A percentile compares a stretch with the other conserved stretches of the same genome.
Conservation (phyloP, 495 filamentous ascomycete genomes). For the Parmelia sp. region DNA sequence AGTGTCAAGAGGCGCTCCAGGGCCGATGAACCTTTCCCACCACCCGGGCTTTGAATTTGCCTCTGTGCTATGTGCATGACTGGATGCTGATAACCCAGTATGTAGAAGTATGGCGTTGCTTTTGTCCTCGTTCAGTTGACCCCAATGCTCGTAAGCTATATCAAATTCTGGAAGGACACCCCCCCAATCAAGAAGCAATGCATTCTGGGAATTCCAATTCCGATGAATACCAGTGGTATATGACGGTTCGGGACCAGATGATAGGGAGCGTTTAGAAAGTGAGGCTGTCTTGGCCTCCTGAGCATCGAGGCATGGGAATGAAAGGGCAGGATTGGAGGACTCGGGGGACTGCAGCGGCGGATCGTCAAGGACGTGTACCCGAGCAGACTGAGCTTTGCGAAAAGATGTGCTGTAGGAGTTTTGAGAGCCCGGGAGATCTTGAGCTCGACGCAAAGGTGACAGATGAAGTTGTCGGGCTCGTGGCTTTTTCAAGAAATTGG, state of each 20-base stretch:
- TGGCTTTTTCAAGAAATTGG: constrained; percentile 1
- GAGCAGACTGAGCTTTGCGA: constrained; percentile 31
- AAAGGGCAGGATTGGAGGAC: constrained; percentile 81
- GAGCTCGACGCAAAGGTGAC: constrained; percentile 18
- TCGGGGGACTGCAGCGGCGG: constrained; percentile 23
- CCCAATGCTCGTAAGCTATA: constrained; percentile 94
- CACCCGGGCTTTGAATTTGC: constrained; percentile 84
- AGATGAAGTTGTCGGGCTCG: constrained; percentile 23
- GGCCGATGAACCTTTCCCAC: constrained; percentile 99
- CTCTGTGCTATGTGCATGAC: constrained; percentile 85
- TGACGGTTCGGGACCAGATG: constrained; percentile 81
- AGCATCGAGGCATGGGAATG: constrained; percentile 92
- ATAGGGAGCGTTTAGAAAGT: constrained; percentile 62
- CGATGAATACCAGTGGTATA: constrained; percentile 84
- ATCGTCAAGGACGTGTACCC: constrained; percentile 25
- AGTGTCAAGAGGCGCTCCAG: constrained; percentile 79
- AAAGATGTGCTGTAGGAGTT: constrained; percentile 28
- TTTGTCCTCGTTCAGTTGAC: constrained; percentile 67
- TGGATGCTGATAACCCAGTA: constrained; percentile 90
- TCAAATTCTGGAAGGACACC: constrained; percentile 79
- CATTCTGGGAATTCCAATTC: constrained; percentile 62
- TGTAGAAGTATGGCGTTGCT: constrained; percentile 90
- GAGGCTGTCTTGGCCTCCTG: constrained; percentile 76
- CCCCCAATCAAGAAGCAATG: constrained; percentile 87
- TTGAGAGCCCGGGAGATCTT: constrained; percentile 10